A percentile compares a stretch with the other conserved stretches of the same genome.
Conservation (phyloP, 2,329 filamentous ascomycete species). For the Alternaria gaisen region DNA sequence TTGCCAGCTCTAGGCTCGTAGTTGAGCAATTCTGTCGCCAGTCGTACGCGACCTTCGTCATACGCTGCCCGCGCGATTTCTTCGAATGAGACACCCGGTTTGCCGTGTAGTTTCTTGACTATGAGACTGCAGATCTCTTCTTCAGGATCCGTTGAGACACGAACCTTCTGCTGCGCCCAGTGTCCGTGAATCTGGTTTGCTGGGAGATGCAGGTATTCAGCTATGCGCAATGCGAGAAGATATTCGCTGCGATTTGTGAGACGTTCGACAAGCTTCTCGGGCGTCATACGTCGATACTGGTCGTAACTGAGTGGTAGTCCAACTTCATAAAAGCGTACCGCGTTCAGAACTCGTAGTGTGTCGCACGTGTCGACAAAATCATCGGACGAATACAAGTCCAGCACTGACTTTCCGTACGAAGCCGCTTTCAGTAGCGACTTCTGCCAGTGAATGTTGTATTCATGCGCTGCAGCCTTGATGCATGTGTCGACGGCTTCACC, state of each 20-base stretch:
- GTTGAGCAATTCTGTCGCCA: slow-evolving; percentile 90
- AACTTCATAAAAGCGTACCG: slow-evolving; percentile 88
- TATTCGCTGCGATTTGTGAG: slow-evolving; percentile 92
- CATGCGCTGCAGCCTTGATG: slow-evolving; percentile 90
- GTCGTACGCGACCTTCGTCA: slow-evolving; percentile 86
- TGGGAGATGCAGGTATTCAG: slow-evolving; percentile 84
- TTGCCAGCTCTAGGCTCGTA: slow-evolving; percentile 95
- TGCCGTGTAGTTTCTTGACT: slow-evolving; percentile 84
- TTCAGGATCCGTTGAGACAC: slow-evolving; percentile 83
- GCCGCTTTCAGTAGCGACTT: slow-evolving; percentile 96
- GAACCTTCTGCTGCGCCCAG: slow-evolving; percentile 95
- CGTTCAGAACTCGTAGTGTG: slow-evolving; percentile 89
- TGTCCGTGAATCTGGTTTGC: slow-evolving; percentile 93
- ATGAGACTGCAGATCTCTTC: slow-evolving; percentile 86
- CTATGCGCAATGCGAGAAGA: slow-evolving; percentile 85
- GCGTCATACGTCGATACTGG: slow-evolving; percentile 89
- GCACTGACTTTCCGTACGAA: slow-evolving; percentile 95
- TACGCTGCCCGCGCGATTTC: slow-evolving; percentile 92
- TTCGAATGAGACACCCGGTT: slow-evolving; percentile 94
- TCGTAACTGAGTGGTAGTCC: slow-evolving; percentile 92
- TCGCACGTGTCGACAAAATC: slow-evolving; percentile 99
- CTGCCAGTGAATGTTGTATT: slow-evolving; percentile 91
- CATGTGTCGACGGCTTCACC: slow-evolving; percentile 94
- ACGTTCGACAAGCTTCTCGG: slow-evolving; percentile 85
- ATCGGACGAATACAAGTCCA: slow-evolving; percentile 97